Percentiles rank a stretch among this genome's conserved stretches.
Conservation (phyloP, 768 basidiomycete genomes). For the Lactifluus hygrophoroides region DNA sequence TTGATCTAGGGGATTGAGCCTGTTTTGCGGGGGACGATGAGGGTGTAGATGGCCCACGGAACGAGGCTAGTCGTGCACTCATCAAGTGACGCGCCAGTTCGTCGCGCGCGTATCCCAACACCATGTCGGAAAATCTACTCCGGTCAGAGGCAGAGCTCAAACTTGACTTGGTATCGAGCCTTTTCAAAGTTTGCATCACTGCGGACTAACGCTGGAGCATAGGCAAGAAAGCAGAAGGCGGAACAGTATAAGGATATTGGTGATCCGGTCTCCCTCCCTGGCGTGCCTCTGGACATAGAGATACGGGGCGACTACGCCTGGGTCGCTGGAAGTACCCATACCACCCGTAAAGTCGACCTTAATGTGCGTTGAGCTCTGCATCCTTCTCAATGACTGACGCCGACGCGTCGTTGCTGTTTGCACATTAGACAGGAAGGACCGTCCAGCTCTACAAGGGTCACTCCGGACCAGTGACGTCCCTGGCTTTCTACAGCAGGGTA, state of each 20-base stretch:
- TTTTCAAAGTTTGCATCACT: neutral
- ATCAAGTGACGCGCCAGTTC: too few species aligned
- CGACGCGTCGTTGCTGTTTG: neutral
- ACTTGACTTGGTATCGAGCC: conserved; percentile 41
- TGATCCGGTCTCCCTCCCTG: conserved; percentile 65
- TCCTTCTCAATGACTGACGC: neutral
- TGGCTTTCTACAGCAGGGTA: conserved; percentile 53
- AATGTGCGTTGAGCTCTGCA: conserved; percentile 40
- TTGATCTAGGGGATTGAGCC: conserved; percentile 31
- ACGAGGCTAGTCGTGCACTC: conserved; percentile 61
- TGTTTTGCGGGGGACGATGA: conserved; percentile 52
- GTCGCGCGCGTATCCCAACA: neutral
- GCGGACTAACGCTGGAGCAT: neutral
- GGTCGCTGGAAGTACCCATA: conserved; percentile 82
- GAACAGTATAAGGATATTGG: conserved; percentile 64
- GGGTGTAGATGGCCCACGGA: conserved; percentile 73
- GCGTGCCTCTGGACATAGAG: conserved; percentile 65
- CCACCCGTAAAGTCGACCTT: conserved; percentile 64
- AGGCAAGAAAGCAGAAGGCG: conserved; percentile 71
- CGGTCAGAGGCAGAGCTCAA: conserved; percentile 41
- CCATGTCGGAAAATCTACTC: conserved; percentile 5
- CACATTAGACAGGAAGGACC: conserved; percentile 66
- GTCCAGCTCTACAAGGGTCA: conserved; percentile 74
- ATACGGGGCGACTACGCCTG: conserved; percentile 62
- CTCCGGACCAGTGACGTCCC: conserved; percentile 77